Evolutionary conservation across 176 grass and related monocot species (phyloP), one percentile per base, ranked within the genome.

Genomic region (Saccharum officinarum): DNA sequence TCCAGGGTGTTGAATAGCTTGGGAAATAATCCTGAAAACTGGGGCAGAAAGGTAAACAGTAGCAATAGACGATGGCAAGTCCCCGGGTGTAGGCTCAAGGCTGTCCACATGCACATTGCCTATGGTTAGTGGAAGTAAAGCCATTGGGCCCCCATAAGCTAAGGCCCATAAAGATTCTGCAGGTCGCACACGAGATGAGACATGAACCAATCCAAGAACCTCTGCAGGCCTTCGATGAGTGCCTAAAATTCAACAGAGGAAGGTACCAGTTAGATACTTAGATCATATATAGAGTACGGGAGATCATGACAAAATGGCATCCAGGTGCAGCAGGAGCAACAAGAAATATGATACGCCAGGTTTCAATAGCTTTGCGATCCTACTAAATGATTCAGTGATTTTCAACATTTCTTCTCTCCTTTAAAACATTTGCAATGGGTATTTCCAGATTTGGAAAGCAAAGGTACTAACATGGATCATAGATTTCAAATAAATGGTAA

Each of bases 151-250:
- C 26, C 96, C 96, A 86, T 89, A 92, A 66, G 96, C 90, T 85
- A 98, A 90, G 55, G 96, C 96, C 93, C 96, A 98, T 79, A 98
- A 83, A 80, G 96, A 88, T 89, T 98, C 96, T 64, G 90, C 79
- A 80, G 88, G 89, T 37, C 93, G 91, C 75, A 95, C 85, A 81
- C 93, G 89, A 90, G 87, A 90, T 83, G 93, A 91, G 75, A 95
- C 83, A 92, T 95, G 93, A 90, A 98, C 96, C 80, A 87, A 91
- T 42, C 96, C 96, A 86, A 98, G 96, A 78, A 98, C 93, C 75
- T 98, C 96, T 57, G 93, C 96, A 85, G 93, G 91, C 84, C 93
- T 94, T 86, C 93, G 90, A 59, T 98, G 96, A 89, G 92, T 78
- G 70, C 93, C 96, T 98, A 88, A 92, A 81, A 49, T 85, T 87